These are phyloP conservation scores for Metschnikowia baotianmanensis DNA, from an alignment of 805 yeast species.

Conservation along the genomic window DNA sequence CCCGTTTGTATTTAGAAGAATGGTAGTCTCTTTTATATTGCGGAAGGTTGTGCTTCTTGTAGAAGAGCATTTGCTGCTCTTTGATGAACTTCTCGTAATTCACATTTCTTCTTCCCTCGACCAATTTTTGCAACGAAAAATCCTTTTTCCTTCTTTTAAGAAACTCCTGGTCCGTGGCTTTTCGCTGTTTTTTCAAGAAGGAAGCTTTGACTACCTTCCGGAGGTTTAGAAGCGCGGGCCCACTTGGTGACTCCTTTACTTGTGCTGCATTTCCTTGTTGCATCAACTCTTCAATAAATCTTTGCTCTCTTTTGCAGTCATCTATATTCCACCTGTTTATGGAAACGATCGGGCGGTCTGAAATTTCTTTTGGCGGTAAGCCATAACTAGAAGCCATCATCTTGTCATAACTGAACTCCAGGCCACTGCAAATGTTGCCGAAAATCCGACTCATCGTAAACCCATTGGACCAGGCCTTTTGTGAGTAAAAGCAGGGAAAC, in stretches of 20 bases:
- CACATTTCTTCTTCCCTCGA: conserved; percentile 27
- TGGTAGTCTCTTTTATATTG: conserved; percentile 10
- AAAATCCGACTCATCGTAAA: conserved; percentile 40
- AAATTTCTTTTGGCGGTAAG: background rate
- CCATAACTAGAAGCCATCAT: conserved; percentile 10
- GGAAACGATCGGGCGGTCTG: conserved; percentile 21
- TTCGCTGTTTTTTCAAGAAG: conserved; percentile 14
- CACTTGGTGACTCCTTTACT: background rate
- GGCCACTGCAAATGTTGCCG: conserved; percentile 25
- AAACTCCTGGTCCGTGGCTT: conserved; percentile 12
- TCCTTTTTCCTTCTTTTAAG: conserved; percentile 18
- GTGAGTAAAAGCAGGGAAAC: conserved; percentile 41
- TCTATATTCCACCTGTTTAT: conserved; percentile 35
- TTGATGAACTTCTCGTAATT: conserved; percentile 23
- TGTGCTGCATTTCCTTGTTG: background rate
- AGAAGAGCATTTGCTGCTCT: conserved; percentile 26
- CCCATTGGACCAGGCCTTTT: conserved; percentile 35
- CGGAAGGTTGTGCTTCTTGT: conserved; percentile 13
- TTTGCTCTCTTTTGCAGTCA: conserved; percentile 29
- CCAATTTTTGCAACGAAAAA: conserved; percentile 24
- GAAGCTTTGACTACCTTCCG: conserved; percentile 17
- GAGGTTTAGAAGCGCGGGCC: conserved; percentile 13
- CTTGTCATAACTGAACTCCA: conserved; percentile 11
- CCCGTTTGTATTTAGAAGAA: conserved; percentile 9
- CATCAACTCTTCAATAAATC: conserved; percentile 19